These are phyloP conservation scores for Chamaecyparis obtusa DNA, from an alignment of 75 land plant species.

Conservation along the genomic window DNA sequence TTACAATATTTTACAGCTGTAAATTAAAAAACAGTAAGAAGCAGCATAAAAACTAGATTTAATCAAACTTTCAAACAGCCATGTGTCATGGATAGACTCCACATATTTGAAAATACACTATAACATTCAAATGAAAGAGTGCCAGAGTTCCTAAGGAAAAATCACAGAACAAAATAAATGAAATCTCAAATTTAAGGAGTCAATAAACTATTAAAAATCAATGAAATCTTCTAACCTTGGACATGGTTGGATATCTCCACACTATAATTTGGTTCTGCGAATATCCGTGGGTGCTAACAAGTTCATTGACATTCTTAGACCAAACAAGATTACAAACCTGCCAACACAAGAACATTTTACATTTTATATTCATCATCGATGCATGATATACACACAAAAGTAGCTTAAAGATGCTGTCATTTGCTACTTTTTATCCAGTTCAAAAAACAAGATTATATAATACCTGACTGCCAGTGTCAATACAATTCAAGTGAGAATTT, in stretches of 20 bases:
- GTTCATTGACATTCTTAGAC: constrained; percentile 96
- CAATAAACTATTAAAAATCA: constrained; percentile 11
- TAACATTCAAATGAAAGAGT: background rate
- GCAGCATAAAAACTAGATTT: background rate
- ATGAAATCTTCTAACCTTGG: constrained; percentile 53
- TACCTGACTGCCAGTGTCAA: constrained; percentile 99
- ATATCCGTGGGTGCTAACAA: constrained; percentile 99
- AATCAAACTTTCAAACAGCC: background rate
- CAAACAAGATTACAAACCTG: constrained; percentile 94
- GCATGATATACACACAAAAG: background rate
- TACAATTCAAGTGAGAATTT: constrained; percentile 61
- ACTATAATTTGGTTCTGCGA: constrained; percentile 98
- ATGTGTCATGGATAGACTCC: background rate
- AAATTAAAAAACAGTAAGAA: background rate
- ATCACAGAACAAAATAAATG: background rate
- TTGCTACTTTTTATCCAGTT: background rate
- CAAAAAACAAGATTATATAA: background rate
- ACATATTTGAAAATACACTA: background rate
- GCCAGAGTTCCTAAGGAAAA: background rate
- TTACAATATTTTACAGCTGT: background rate
- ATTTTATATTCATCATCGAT: background rate
- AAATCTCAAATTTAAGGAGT: background rate
- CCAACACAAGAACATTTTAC: background rate
- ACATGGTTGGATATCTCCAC: constrained; percentile 96
- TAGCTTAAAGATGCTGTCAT: background rate